Percentiles rank a stretch among this genome's conserved stretches.
Conservation (phyloP, 768 basidiomycete species). For the Russula olivacea region DNA sequence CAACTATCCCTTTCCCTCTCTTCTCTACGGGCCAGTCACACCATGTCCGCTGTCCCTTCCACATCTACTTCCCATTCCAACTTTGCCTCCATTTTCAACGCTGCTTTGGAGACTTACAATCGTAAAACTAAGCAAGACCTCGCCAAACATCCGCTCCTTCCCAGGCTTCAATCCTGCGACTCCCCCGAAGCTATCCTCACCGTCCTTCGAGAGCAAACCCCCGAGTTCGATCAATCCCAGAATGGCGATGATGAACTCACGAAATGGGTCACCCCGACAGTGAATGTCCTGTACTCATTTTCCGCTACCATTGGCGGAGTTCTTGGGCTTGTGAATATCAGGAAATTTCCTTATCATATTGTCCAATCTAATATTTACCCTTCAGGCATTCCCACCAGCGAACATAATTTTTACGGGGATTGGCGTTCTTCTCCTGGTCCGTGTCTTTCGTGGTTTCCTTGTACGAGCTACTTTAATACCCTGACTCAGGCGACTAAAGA, state of each 20-base stretch:
- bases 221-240: not conserved
- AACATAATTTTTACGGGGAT: not conserved
- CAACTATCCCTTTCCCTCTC: too few species aligned
- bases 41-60: not conserved
- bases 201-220: not conserved
- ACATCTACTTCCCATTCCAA: not conserved
- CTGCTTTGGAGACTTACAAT: not conserved
- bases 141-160: not conserved
- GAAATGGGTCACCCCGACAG: not conserved
- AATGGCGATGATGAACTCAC: not conserved
- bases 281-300: not conserved
- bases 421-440: not conserved
- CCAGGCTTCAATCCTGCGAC: not conserved
- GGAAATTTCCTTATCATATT: not conserved
- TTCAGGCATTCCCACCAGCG: not conserved
- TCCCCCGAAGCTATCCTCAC: not conserved
- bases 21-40: too few species aligned
- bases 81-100: not conserved
- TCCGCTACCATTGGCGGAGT: not conserved
- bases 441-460: not conserved
- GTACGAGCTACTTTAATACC: not conserved
- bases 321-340: not conserved
- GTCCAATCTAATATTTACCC: not conserved
- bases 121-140: not conserved
- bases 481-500: not conserved